Conservation (phyloP, 768 basidiomycete genomes). For the Termitomyces sp. region DNA sequence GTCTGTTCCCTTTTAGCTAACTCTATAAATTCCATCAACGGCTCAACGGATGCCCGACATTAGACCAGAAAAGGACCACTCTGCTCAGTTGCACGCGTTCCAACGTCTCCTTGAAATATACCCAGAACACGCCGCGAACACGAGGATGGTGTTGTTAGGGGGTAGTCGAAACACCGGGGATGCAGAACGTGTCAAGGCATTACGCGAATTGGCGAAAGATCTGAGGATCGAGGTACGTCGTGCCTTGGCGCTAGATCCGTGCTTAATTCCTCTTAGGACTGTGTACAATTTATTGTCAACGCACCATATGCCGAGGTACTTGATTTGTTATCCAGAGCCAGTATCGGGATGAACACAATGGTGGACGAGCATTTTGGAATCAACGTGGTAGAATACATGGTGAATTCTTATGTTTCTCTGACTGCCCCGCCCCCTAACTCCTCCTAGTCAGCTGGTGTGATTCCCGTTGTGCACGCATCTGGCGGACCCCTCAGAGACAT, state of each 20-base stretch:
- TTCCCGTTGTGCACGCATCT: constrained; percentile 88
- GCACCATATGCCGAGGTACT: constrained; percentile 71
- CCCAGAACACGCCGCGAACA: constrained; percentile 46
- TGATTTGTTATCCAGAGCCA: constrained; percentile 63
- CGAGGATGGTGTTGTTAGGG: constrained; percentile 67
- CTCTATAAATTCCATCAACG: not conserved
- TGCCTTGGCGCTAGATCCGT: not conserved
- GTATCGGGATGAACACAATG: constrained; percentile 93
- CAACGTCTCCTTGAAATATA: constrained; percentile 46
- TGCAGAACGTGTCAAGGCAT: constrained; percentile 53
- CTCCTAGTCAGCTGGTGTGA: constrained; percentile 85
- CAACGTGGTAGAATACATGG: constrained; percentile 97
- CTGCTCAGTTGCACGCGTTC: constrained; percentile 71
- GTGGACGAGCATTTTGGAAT: constrained; percentile 98
- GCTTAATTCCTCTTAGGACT: constrained; percentile 35
- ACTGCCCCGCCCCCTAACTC: not conserved
- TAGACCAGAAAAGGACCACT: constrained; percentile 94
- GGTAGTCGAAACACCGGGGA: constrained; percentile 81
- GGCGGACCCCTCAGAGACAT: constrained; percentile 92
- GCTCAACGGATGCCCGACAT: not conserved
- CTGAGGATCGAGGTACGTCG: constrained; percentile 58
- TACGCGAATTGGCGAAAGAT: constrained; percentile 53
- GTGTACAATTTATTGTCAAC: constrained; percentile 78
- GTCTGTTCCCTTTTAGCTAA: constrained; percentile 30
- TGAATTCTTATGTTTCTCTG: constrained; percentile 24